Conservation (phyloP, 2,329 filamentous ascomycete genomes). For the Hymenoscyphus fraxineus region DNA sequence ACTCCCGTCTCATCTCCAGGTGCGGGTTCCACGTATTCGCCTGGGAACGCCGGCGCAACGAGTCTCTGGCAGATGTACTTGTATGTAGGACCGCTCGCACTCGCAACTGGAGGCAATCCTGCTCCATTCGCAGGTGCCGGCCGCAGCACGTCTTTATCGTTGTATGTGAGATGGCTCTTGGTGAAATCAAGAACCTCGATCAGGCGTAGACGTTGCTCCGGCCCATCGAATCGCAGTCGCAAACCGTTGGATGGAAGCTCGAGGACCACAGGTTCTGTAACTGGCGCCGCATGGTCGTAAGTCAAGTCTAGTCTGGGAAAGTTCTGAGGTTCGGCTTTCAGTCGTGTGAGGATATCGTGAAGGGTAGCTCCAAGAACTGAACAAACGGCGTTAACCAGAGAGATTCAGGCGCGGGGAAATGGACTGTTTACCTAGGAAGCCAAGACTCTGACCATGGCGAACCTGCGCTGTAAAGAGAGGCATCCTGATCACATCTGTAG, state of each 20-base stretch:
- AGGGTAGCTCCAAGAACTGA: conserved; percentile 85
- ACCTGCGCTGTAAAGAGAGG: conserved; percentile 58
- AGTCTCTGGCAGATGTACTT: conserved; percentile 87
- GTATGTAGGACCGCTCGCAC: conserved; percentile 66
- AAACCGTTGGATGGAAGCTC: conserved; percentile 80
- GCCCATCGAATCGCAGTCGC: conserved; percentile 86
- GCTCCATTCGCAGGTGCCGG: conserved; percentile 40
- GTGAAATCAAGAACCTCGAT: conserved; percentile 91
- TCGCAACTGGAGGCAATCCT: conserved; percentile 30
- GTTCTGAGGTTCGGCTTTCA: conserved; percentile 80
- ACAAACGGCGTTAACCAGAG: background rate
- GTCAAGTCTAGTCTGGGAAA: conserved; percentile 81
- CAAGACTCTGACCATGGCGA: conserved; percentile 59
- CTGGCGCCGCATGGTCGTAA: conserved; percentile 72
- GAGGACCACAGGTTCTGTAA: conserved; percentile 71
- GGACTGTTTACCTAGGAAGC: conserved; percentile 31
- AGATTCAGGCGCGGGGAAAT: conserved; percentile 27
- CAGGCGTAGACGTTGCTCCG: conserved; percentile 84
- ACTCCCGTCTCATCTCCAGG: conserved; percentile 47
- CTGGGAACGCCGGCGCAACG: conserved; percentile 90
- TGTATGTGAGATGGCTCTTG: conserved; percentile 79
- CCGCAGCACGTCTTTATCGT: conserved; percentile 74
- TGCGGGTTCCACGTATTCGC: conserved; percentile 76
- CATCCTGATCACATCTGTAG: conserved; percentile 30
- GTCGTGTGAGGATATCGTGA: conserved; percentile 79